Evolutionary conservation across 441 rosid genomes (phyloP).

Genomic region (Jatropha multifida): DNA sequence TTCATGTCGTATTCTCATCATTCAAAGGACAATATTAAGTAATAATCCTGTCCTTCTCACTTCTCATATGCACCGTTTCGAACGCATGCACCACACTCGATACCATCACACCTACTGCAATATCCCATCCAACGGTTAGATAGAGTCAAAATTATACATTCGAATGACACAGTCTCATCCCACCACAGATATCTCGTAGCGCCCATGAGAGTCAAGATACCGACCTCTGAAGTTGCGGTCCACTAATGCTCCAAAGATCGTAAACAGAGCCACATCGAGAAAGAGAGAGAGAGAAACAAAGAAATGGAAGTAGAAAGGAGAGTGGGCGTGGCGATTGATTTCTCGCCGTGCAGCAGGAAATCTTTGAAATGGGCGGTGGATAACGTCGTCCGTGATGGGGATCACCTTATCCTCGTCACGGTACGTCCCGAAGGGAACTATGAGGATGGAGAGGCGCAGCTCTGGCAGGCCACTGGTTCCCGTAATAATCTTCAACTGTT

Average conservation of each 20-base stretch:
- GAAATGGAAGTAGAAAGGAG: slow-evolving; percentile 60
- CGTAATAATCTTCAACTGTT: slow-evolving; percentile 41
- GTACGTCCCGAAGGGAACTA: slow-evolving; percentile 54
- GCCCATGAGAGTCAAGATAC: background rate
- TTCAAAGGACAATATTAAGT: background rate
- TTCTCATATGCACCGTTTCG: background rate
- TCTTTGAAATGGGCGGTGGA: slow-evolving; percentile 89
- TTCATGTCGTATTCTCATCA: background rate
- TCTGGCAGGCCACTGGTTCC: slow-evolving; percentile 86
- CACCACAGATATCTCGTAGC: too few species aligned
- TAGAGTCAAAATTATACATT: background rate
- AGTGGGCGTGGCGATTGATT: slow-evolving; percentile 93
- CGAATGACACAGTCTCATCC: background rate
- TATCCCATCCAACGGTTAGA: background rate
- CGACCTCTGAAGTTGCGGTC: slow-evolving; percentile 1
- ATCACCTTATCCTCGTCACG: slow-evolving; percentile 69
- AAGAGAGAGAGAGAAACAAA: background rate
- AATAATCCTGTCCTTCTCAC: background rate
- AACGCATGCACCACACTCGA: background rate
- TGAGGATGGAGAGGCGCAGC: slow-evolving; percentile 87
- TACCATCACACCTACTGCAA: background rate
- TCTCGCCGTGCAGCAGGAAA: slow-evolving; percentile 76
- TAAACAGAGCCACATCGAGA: background rate
- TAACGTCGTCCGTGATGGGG: slow-evolving; percentile 68
- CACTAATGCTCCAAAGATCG: background rate